These are phyloP conservation scores for Xylaria sp. DNA, from an alignment of 2,329 filamentous ascomycete species.

Conservation along the genomic window DNA sequence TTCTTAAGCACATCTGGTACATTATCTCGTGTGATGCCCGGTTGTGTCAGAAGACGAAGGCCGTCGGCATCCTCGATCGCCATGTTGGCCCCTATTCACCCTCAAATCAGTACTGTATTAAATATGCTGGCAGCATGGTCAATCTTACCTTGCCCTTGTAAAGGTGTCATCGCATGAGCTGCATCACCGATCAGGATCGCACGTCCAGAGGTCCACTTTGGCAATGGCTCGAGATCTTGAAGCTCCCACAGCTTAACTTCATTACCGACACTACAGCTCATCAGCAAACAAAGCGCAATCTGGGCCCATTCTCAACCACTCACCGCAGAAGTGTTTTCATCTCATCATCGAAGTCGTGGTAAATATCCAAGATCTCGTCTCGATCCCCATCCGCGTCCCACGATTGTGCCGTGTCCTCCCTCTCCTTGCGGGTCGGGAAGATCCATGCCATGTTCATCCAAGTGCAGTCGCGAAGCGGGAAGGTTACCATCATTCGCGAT, in stretches of 20 bases:
- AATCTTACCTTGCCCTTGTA: conserved; percentile 32
- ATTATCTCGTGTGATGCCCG: conserved; percentile 25
- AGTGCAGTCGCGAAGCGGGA: conserved; percentile 26
- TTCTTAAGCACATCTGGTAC: conserved; percentile 28
- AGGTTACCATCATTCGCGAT: conserved; percentile 29
- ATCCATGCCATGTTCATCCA: conserved; percentile 36
- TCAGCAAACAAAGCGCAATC: background rate
- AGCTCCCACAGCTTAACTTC: conserved; percentile 38
- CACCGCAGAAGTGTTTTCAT: conserved; percentile 30
- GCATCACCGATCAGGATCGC: conserved; percentile 37
- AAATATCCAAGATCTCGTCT: conserved; percentile 31
- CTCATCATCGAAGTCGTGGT: conserved; percentile 28
- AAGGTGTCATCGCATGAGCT: conserved; percentile 35
- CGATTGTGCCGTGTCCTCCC: conserved; percentile 25
- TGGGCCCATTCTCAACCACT: background rate
- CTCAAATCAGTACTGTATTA: background rate
- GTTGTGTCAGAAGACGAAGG: conserved; percentile 29
- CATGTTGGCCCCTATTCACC: conserved; percentile 23
- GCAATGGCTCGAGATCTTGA: conserved; percentile 34
- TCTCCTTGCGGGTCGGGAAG: conserved; percentile 28
- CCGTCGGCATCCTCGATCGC: conserved; percentile 35
- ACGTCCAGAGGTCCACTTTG: conserved; percentile 31
- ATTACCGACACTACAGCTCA: conserved; percentile 22
- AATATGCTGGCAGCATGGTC: background rate
- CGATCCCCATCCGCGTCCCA: conserved; percentile 34